A percentile compares a stretch with the other conserved stretches of the same genome.
phyloP scores from a whole-genome alignment of 495 filamentous ascomycete species.

The Chaetomidium leptoderma region DNA sequence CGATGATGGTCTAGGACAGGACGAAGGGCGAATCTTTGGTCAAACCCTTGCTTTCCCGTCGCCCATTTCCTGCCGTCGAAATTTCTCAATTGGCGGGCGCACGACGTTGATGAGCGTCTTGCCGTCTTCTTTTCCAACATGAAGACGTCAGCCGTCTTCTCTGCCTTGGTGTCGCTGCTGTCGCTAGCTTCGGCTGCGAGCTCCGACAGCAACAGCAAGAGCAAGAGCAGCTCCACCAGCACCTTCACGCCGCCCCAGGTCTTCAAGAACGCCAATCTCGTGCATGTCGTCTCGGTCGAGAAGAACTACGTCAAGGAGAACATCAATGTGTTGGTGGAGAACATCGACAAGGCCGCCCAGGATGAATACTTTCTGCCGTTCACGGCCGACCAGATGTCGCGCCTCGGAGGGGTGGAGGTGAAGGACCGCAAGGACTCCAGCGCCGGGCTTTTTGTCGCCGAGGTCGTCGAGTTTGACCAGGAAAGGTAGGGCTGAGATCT shows the following conservation, averaged over 20 bases:
- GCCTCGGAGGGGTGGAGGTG: slow-evolving; percentile 81
- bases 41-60: slow-evolving; percentile 10
- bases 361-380: slow-evolving; percentile 87
- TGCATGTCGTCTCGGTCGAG: slow-evolving; percentile 86
- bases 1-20: slow-evolving; percentile 24
- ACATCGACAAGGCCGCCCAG: slow-evolving; percentile 67
- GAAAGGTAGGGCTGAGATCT: slow-evolving; percentile 47
- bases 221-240: slow-evolving; percentile 34
- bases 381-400: slow-evolving; percentile 64
- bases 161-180: slow-evolving; percentile 47
- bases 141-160: slow-evolving; percentile 51
- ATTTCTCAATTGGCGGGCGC: slow-evolving; percentile 20
- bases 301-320: slow-evolving; percentile 85
- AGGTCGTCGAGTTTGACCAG: slow-evolving; percentile 59
- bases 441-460: slow-evolving; percentile 61
- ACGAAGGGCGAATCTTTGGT: slow-evolving; percentile 17
- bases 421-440: slow-evolving; percentile 78
- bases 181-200: slow-evolving; percentile 35
- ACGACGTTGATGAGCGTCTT: slow-evolving; percentile 38
- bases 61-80: slow-evolving; percentile 2
- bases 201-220: slow-evolving; percentile 28
- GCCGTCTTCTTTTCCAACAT: slow-evolving; percentile 39
- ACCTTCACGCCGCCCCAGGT: slow-evolving; percentile 80
- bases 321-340: slow-evolving; percentile 92
- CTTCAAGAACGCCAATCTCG: slow-evolving; percentile 86